Evolutionary conservation across 2,329 filamentous ascomycete species (phyloP), one percentile per base, ranked within the genome.

Genomic region (Trichophyton equinum): DNA sequence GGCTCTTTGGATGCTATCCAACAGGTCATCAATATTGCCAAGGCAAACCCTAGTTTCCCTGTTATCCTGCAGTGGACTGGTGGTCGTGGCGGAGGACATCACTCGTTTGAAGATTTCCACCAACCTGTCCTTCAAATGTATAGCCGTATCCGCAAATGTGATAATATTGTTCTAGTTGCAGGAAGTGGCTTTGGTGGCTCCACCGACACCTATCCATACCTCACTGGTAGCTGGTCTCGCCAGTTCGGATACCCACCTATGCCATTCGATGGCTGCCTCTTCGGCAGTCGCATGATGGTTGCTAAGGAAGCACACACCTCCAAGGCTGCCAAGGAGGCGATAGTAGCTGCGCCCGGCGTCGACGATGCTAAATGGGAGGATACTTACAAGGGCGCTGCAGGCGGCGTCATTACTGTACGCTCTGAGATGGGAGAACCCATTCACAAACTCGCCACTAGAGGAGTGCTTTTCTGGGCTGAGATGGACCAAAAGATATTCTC

Each of bases 381-480:
- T 77, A 95, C 90, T 4, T 96, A 96, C 79, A 90, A 92, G 78
- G 89, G 89, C 18, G 82, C 91, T 27, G 88, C 91, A 61, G 94
- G 94, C 69, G 94, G 94, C 72, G 85, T 99, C 65, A 92, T 99
- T 69, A 99, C 94, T 30, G 94, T 99, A 57, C 85, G 91, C 65
- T 99, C 94, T 1, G 94, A 99, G 77, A 99, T 99, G 95, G 95
- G 94, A 53, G 94, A 99, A 80, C 95, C 94, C 4, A 99, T 99
- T 64, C 94, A 99, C 80, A 99, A 99, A 79, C 84, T 99, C 62
- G 95, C 94, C 15, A 99, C 94, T 57, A 88, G 95, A 62, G 94
- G 94, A 82, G 91, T 99, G 56, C 80, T 84, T 60, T 96, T 99
- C 80, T 99, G 94, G 94, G 87, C 91, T 57, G 95, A 99, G 77